A percentile compares a stretch with the other conserved stretches of the same genome.
Evolutionary conservation across 148 eudicot species (phyloP).

Genomic region (Dianthus caryophyllus): DNA sequence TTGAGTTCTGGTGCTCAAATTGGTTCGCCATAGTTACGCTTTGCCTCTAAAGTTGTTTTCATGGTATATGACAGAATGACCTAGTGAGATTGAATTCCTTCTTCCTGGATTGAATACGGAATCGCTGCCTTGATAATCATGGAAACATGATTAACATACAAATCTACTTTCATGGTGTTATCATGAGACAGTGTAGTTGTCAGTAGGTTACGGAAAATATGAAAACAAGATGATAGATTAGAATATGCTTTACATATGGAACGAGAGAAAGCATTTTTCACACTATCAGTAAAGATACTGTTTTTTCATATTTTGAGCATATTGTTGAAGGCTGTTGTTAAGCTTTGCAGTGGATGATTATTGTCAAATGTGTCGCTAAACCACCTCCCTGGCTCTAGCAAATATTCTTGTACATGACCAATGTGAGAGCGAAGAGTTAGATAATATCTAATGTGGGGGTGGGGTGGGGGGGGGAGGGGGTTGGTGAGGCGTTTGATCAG

Average conservation of each 20-base stretch:
- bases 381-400: not conserved
- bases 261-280: not conserved
- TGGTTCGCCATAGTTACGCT: not conserved
- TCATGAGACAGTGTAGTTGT: not conserved
- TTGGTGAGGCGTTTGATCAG: not conserved
- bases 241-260: not conserved
- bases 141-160: not conserved
- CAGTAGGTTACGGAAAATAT: not conserved
- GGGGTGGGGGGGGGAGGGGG: not conserved
- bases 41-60: conserved; percentile 1
- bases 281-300: not conserved
- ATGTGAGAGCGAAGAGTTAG: not conserved
- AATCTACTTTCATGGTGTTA: not conserved
- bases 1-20: not conserved
- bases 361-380: not conserved
- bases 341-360: not conserved
- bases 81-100: not conserved
- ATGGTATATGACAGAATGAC: not conserved
- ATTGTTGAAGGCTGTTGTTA: not conserved
- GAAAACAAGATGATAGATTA: not conserved
- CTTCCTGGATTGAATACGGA: not conserved
- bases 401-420: not conserved
- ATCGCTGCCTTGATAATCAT: not conserved
- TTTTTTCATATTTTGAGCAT: not conserved
- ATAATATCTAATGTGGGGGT: too few relatives aligned